A percentile compares a stretch with the other conserved stretches of the same genome.
phyloP scores from a whole-genome alignment of 257 asterid genomes.

The Solanum raphanifolium region DNA sequence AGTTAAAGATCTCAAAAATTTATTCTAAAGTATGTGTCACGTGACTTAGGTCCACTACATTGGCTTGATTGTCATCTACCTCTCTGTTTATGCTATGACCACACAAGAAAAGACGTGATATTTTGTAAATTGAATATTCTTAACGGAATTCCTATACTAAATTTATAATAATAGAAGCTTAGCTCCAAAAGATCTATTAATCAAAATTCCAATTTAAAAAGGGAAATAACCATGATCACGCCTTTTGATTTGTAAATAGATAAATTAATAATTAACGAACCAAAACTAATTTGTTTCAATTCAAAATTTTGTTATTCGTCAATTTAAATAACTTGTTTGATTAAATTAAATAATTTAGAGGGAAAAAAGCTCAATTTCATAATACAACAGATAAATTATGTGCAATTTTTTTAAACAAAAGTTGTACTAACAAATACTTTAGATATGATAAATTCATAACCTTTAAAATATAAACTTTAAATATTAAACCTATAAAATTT shows the following conservation, averaged over 20 bases:
- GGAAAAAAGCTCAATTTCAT: neutral
- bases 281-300: neutral
- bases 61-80: neutral
- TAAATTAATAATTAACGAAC: too few species aligned
- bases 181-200: neutral
- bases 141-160: neutral
- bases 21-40: neutral
- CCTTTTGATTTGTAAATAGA: neutral
- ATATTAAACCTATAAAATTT: neutral
- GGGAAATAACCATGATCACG: too few species aligned
- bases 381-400: neutral
- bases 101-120: neutral
- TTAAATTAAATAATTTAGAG: too few species aligned
- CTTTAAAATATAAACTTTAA: neutral
- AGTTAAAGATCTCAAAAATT: neutral
- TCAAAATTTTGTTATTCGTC: neutral
- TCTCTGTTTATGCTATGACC: neutral
- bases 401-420: neutral
- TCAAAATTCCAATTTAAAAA: neutral
- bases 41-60: neutral
- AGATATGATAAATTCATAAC: too few species aligned
- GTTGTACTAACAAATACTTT: neutral
- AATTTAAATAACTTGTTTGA: neutral
- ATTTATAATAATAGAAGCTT: neutral
- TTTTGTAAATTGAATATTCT: neutral